Evolutionary conservation across 768 basidiomycete genomes (phyloP), one percentile per base, ranked within the genome.

Genomic region (Russula virescens): DNA sequence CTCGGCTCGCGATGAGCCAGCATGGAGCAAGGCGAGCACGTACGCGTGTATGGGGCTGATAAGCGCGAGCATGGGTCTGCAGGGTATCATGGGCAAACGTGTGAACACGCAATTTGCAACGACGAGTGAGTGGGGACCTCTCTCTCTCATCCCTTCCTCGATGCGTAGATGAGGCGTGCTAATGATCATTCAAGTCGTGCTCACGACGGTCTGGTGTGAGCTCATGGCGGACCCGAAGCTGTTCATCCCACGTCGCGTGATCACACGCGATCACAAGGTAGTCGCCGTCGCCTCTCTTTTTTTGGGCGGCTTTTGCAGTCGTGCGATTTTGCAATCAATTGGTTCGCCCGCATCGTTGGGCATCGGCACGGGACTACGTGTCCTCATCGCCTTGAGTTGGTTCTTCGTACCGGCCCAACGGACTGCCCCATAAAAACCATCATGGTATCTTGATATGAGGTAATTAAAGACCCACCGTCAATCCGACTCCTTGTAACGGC

Each of bases 181-280:
- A 34, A 42, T 55, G n/a, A 59, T 19, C 45, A 6, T 14, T 23
- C 5, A 53, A 85, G 89, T 92, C 66, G 89, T 93, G 48, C 78
- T 94, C 11, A 94, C 92, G 18, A 90, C 89, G 19, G 82, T 92
- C 60, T 94, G 91, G 91, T 90, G 91, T 67, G 92, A 94, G 68
- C 82, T 94, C 52, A 81, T 89, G 80, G 85, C 86, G 54, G 90
- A 92, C 72, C 91, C 91, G 0, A 74, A 82, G 51, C 81, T 95
- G 23, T 88, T 94, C 78, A 69, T 78, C 26, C 60, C 82, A 50
- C 78, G 79, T 45, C 75, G 80, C 54, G 79, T 88, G 64, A 71
- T 71, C 10, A 78, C 85, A 1, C 84, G 90, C 51, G 90, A 94
- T 71, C 84, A 89, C 74, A 85, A 86, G 70, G 69, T 84, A 49